These are phyloP conservation scores for Bryopsis sp. DNA, from an alignment of 139 green algal genomes.

Conservation along the genomic window DNA sequence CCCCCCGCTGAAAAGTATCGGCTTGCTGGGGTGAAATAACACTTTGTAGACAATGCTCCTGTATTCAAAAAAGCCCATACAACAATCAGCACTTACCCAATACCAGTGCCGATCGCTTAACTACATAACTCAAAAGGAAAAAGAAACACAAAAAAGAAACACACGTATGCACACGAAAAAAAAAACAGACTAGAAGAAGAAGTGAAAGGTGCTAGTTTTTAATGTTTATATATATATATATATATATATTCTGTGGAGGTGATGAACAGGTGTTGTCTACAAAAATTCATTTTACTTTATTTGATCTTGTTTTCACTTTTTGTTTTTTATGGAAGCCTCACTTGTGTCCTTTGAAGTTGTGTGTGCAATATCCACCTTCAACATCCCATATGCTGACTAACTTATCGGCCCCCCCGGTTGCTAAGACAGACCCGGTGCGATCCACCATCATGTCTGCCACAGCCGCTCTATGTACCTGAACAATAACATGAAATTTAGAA, in stretches of 20 bases:
- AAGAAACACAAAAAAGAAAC: no score
- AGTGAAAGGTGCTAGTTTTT: no score
- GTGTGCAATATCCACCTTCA: constrained; percentile 76
- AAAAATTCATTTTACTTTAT: constrained; percentile 3
- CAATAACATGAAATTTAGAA: no score
- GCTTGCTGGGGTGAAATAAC: constrained; percentile 79
- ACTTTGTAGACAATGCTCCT: constrained; percentile 52
- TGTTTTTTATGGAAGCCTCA: no score
- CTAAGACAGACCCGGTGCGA: constrained; percentile 47
- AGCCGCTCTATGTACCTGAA: constrained; percentile 28
- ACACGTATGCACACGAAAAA: no score
- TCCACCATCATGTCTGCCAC: constrained; percentile 62
- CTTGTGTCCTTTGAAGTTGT: constrained; percentile 76
- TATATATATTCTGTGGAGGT: not conserved
- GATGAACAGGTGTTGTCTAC: not conserved
- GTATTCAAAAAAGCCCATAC: constrained; percentile 17
- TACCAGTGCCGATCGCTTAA: no score
- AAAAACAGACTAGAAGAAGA: no score
- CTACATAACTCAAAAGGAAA: no score
- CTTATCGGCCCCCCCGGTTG: constrained; percentile 45
- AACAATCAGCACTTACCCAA: no score
- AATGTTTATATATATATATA: no score
- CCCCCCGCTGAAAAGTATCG: constrained; percentile 61
- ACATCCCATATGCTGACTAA: constrained; percentile 66
- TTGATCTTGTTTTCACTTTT: no score